Conservation (phyloP, 2,329 filamentous ascomycete genomes). For the Colletotrichum lupini region DNA sequence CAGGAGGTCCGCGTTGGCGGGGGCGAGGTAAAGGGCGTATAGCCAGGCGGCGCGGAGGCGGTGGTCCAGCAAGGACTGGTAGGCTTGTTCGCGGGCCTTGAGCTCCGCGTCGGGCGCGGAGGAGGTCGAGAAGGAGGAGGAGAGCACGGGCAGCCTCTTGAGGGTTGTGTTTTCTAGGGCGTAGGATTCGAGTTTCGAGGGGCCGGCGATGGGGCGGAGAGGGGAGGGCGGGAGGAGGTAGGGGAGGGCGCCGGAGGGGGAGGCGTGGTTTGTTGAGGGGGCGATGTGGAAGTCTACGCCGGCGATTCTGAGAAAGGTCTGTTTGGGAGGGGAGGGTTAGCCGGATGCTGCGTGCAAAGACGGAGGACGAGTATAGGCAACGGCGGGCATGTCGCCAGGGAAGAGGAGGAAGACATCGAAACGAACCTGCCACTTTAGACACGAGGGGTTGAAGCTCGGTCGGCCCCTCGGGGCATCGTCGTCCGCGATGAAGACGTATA, state of each 20-base stretch:
- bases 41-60: constrained; percentile 90
- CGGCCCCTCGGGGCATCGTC: constrained; percentile 68
- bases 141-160: constrained; percentile 27
- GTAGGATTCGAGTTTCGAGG: constrained; percentile 75
- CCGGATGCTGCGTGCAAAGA: not conserved
- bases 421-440: constrained; percentile 94
- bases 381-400: not conserved
- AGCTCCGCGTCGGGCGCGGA: not conserved
- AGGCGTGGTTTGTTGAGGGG: constrained; percentile 91
- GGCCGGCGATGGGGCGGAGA: constrained; percentile 65
- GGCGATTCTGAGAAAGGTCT: constrained; percentile 87
- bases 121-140: constrained; percentile 35
- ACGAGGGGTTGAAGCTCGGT: constrained; percentile 91
- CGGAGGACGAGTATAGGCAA: not conserved
- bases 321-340: constrained; percentile 19
- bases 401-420: constrained; percentile 19
- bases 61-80: constrained; percentile 80
- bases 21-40: constrained; percentile 82
- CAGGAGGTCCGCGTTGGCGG: constrained; percentile 74
- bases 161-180: constrained; percentile 60
- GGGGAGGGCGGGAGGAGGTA: constrained; percentile 76
- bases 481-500: constrained; percentile 82
- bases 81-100: constrained; percentile 73
- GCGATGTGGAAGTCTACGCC: constrained; percentile 74
- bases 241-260: constrained; percentile 86